Evolutionary conservation across 768 basidiomycete species (phyloP), one percentile per base, ranked within the genome.

Genomic region (Pholiota microspora): DNA sequence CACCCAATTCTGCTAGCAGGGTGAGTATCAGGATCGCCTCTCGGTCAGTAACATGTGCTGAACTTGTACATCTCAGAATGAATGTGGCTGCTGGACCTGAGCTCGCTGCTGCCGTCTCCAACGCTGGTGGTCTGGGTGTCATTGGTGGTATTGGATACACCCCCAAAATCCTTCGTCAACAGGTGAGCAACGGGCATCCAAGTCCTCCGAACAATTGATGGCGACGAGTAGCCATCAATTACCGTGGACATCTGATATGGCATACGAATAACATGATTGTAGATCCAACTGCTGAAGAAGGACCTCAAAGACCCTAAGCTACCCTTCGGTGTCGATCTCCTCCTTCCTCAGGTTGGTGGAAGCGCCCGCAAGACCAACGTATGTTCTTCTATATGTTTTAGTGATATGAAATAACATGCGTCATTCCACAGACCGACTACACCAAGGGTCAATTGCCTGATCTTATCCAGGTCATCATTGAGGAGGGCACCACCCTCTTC

Each of bases 361-460:
- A 84, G 73, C 59, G 94, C 94, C 9, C 80, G 94, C 58, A 94
- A 94, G 78, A 96, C 94, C 21, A 96, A 95, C 68, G 91, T 89
- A 71, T 52, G 75, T 55, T 49, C 52, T 42, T 7, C 7, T 35
- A 9, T 42, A 34, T 45, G 27, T 35, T 40, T 15, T 29, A 10
- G 13, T 15, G 7, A 29, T 2, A 38, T 0, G 13, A 31, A 23
- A 53, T 27, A 36, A 7, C 32, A 12, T 28, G 18, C 40, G 40
- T 24, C 23, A 42, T 42, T 35, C 51, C 21, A n/a, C 57, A 91
- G 90, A 84, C 82, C 54, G 92, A 96, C 68, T 96, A 97, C 72
- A 94, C 93, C 45, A 87, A 89, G 56, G 94, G 94, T 13, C 80
- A 91, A 60, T 80, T 97, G 7, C 77, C 84, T 16, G 89, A 91